Conservation (phyloP, 768 basidiomycete species). For the Naganishia antarctica region DNA sequence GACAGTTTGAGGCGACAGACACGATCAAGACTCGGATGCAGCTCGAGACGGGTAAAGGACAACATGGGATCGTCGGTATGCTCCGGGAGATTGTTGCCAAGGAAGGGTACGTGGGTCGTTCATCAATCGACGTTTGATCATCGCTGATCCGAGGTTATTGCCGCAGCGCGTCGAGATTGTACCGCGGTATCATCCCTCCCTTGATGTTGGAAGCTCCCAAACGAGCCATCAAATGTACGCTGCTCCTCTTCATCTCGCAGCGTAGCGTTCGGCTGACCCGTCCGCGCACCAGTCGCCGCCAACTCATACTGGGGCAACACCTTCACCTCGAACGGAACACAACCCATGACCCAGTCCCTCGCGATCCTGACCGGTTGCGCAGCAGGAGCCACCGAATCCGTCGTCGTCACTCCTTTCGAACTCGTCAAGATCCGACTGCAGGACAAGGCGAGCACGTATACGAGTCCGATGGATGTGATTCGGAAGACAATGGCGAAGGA, state of each 20-base stretch:
- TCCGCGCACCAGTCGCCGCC: constrained; percentile 54
- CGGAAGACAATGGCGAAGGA: constrained; percentile 70
- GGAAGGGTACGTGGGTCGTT: constrained; percentile 56
- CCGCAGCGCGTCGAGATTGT: constrained; percentile 55
- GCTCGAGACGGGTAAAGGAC: constrained; percentile 75
- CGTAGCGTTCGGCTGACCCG: neutral
- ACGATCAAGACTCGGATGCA: constrained; percentile 99
- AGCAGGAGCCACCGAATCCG: constrained; percentile 92
- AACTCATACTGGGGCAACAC: constrained; percentile 90
- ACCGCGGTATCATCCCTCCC: constrained; percentile 94
- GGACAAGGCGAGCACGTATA: constrained; percentile 84
- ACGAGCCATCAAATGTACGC: constrained; percentile 76
- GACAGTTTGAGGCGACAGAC: constrained; percentile 54
- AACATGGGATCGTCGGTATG: constrained; percentile 73
- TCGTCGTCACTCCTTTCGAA: constrained; percentile 89
- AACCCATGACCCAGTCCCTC: constrained; percentile 82
- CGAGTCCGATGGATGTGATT: constrained; percentile 87
- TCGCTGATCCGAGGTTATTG: neutral
- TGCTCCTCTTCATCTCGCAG: neutral
- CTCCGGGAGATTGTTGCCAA: constrained; percentile 75
- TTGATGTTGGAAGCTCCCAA: constrained; percentile 94
- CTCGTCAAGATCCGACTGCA: constrained; percentile 65
- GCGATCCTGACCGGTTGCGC: constrained; percentile 85
- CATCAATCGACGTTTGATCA: neutral
- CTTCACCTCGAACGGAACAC: constrained; percentile 56